Evolutionary conservation across 1,284 basidiomycete genomes (phyloP).

Genomic region (Puccinia horiana): DNA sequence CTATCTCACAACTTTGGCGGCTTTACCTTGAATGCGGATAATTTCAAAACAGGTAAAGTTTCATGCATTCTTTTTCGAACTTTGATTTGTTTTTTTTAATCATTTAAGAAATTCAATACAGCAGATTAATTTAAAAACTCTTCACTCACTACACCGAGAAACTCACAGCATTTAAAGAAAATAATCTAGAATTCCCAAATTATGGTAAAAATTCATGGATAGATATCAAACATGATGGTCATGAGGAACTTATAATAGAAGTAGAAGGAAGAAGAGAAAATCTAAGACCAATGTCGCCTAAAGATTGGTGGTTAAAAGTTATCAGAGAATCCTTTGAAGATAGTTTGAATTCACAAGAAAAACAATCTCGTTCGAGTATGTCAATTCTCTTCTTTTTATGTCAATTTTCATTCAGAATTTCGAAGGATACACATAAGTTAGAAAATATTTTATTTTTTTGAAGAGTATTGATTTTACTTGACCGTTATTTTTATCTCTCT

Average conservation of each 20-base stretch:
- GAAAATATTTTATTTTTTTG: too few relatives aligned
- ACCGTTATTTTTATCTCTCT: neutral
- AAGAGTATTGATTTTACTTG: neutral
- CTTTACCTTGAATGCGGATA: neutral
- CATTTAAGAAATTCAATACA: neutral
- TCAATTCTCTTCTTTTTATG: neutral
- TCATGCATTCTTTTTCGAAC: neutral
- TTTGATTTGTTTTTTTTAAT: neutral
- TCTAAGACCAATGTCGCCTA: slow-evolving; percentile 10
- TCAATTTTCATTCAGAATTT: neutral
- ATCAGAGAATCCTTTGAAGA: neutral
- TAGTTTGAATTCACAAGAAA: neutral
- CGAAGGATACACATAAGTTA: neutral
- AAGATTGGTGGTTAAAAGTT: slow-evolving; percentile 22
- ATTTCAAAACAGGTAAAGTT: slow-evolving; percentile 9
- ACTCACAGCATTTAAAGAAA: slow-evolving; percentile 22
- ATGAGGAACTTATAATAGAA: neutral
- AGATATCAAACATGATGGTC: neutral
- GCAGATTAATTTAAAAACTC: neutral
- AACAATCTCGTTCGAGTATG: neutral
- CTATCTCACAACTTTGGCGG: neutral
- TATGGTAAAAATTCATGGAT: slow-evolving; percentile 7
- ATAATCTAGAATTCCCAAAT: slow-evolving; percentile 6
- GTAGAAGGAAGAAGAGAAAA: too few relatives aligned
- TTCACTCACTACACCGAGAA: neutral